Conservation (phyloP, 2,329 filamentous ascomycete genomes). For the Fusarium avenaceum region DNA sequence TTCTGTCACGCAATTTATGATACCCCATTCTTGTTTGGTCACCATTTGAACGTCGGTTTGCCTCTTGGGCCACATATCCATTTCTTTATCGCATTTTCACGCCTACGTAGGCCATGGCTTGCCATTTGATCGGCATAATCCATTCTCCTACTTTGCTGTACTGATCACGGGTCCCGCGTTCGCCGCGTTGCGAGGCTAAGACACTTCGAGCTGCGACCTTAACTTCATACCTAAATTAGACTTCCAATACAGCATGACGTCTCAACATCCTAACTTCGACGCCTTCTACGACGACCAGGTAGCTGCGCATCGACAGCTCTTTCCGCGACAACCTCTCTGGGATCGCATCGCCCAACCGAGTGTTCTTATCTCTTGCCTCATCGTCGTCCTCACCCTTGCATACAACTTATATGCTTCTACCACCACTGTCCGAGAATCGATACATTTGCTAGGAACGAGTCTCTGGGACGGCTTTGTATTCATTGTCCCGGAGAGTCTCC, state of each 20-base stretch:
- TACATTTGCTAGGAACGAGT: slow-evolving; percentile 56
- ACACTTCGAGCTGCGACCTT: slow-evolving; percentile 33
- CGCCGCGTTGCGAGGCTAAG: slow-evolving; percentile 39
- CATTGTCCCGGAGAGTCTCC: slow-evolving; percentile 66
- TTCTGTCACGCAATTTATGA: background rate
- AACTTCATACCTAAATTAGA: slow-evolving; percentile 18
- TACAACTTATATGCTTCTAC: slow-evolving; percentile 55
- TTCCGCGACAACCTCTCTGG: slow-evolving; percentile 47
- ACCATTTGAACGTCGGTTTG: slow-evolving; percentile 1
- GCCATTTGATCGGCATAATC: slow-evolving; percentile 43
- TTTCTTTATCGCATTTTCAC: slow-evolving; percentile 17
- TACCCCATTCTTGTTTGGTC: background rate
- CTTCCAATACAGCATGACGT: slow-evolving; percentile 52
- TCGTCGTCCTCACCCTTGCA: slow-evolving; percentile 53
- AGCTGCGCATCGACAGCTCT: slow-evolving; percentile 51
- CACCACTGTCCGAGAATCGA: slow-evolving; percentile 48
- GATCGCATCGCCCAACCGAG: slow-evolving; percentile 54
- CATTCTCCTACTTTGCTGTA: slow-evolving; percentile 37
- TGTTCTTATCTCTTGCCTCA: slow-evolving; percentile 53
- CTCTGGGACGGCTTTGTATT: slow-evolving; percentile 73
- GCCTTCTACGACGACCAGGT: slow-evolving; percentile 56
- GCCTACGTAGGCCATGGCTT: slow-evolving; percentile 45
- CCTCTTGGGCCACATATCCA: background rate
- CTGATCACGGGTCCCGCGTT: slow-evolving; percentile 45
- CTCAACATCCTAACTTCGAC: slow-evolving; percentile 51